Conservation (phyloP, 768 basidiomycete genomes). For the Tulasnella sp. region DNA sequence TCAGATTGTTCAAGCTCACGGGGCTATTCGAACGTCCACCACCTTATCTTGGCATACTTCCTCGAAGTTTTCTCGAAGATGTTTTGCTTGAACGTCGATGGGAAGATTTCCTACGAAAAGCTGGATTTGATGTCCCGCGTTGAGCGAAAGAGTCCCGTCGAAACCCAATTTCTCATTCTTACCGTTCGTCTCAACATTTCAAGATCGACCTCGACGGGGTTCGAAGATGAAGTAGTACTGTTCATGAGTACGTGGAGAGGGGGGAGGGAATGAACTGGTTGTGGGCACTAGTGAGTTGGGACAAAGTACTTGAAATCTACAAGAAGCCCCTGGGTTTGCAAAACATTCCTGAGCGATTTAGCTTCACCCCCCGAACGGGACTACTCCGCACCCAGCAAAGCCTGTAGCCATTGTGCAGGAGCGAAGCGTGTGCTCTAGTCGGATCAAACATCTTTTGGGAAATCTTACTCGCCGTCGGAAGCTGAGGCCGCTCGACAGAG, state of each 20-base stretch:
- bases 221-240: background rate
- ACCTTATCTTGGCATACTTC: background rate
- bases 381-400: too few relatives aligned
- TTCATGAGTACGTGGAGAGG: background rate
- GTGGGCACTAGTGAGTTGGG: background rate
- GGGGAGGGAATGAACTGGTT: background rate
- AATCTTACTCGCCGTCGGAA: too few relatives aligned
- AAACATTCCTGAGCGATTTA: background rate
- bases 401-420: background rate
- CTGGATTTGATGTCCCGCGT: background rate
- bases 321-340: too few relatives aligned
- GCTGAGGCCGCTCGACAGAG: too few relatives aligned
- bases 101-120: constrained; percentile 9
- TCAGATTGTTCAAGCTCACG: background rate
- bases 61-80: background rate
- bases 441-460: too few relatives aligned
- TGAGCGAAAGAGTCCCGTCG: background rate
- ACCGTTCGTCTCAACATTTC: background rate
- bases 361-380: background rate
- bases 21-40: background rate
- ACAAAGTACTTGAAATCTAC: too few relatives aligned
- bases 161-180: background rate
- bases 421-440: too few relatives aligned
- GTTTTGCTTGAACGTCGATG: background rate
- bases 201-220: background rate